These are phyloP conservation scores for Leccinellum albellum DNA, from an alignment of 768 basidiomycete genomes.

Conservation along the genomic window DNA sequence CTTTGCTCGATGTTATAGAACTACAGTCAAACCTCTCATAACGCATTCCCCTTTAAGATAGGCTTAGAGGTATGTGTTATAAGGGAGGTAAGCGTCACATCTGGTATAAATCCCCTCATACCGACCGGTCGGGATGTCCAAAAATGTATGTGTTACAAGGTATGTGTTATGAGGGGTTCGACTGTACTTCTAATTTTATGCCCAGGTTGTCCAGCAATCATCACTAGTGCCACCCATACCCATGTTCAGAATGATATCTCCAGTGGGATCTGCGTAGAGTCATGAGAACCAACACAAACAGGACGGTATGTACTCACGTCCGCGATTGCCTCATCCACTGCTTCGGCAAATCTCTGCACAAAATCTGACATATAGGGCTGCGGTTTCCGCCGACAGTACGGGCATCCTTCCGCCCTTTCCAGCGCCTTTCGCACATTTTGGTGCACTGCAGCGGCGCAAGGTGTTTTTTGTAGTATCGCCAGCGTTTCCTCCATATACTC, in stretches of 20 bases:
- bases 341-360: slow-evolving; percentile 19
- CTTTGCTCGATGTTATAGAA: neutral
- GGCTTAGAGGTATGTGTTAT: no score
- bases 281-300: neutral
- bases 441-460: slow-evolving; percentile 19
- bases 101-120: neutral
- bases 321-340: slow-evolving; percentile 18
- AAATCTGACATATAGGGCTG: slow-evolving; percentile 22
- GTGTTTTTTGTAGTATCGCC: slow-evolving; percentile 18
- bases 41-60: neutral
- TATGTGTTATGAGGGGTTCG: neutral
- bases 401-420: slow-evolving; percentile 13
- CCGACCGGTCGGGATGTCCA: neutral
- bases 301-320: slow-evolving; percentile 13
- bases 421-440: slow-evolving; percentile 17
- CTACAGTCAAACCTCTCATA: neutral
- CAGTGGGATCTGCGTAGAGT: slow-evolving; percentile 17
- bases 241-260: slow-evolving; percentile 12
- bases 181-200: neutral
- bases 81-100: neutral
- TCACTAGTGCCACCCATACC: neutral
- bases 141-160: neutral
- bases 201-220: neutral
- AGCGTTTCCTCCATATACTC: slow-evolving; percentile 30
- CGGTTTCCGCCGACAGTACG: slow-evolving; percentile 20